These are phyloP conservation scores for Daldinia sp. DNA, from an alignment of 2,329 filamentous ascomycete genomes.

Conservation along the genomic window DNA sequence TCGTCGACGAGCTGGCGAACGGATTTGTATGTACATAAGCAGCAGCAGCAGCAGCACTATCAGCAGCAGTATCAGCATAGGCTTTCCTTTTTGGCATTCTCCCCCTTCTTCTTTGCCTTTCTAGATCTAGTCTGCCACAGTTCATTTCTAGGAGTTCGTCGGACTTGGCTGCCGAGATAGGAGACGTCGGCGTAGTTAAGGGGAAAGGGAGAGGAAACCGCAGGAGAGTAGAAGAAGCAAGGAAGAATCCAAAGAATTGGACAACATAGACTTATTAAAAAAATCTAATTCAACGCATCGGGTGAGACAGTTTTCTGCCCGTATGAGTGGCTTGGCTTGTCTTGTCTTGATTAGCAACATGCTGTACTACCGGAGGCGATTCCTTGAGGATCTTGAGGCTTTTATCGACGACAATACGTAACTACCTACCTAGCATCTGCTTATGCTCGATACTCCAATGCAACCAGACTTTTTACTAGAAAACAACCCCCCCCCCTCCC, in stretches of 20 bases:
- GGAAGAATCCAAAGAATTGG: background rate
- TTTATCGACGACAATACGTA: background rate
- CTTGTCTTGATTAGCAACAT: too few relatives aligned
- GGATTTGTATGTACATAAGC: slow-evolving; percentile 24
- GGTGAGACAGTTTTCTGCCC: background rate
- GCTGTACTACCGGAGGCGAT: too few relatives aligned
- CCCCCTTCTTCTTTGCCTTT: background rate
- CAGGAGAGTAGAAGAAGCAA: background rate
- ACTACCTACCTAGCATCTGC: background rate
- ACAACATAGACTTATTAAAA: slow-evolving; percentile 8
- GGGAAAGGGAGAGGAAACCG: background rate
- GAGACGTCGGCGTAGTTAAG: background rate
- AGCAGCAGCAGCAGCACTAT: too few relatives aligned
- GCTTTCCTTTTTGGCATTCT: background rate
- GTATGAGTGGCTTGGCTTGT: background rate
- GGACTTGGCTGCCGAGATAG: background rate
- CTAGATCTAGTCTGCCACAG: slow-evolving; percentile 1
- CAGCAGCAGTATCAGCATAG: too few relatives aligned
- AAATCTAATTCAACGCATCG: slow-evolving; percentile 18
- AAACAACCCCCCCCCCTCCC: too few relatives aligned
- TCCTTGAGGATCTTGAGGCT: background rate
- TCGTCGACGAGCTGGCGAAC: slow-evolving; percentile 4
- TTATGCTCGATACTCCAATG: background rate
- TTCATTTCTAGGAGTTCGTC: slow-evolving; percentile 1
- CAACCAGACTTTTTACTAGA: background rate